phyloP scores from a whole-genome alignment of 176 grass and related monocot genomes.

The Saccharum spontaneum region DNA sequence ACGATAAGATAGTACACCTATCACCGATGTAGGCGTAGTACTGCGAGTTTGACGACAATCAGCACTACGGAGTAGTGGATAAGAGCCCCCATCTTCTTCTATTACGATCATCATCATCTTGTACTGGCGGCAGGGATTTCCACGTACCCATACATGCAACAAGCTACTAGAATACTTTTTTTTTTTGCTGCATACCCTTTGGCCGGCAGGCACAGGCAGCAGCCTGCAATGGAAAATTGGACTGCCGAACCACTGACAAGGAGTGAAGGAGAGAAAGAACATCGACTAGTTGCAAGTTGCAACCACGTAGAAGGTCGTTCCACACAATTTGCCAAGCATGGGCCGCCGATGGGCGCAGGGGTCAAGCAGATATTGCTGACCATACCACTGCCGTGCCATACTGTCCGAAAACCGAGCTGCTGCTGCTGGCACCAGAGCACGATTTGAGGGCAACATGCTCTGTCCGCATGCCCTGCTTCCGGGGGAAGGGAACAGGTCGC shows the following conservation, averaged over 20 bases:
- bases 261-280: too few species aligned
- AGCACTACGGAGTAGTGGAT: background rate
- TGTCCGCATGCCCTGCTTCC: conserved; percentile 22
- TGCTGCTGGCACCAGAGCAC: background rate
- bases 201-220: background rate
- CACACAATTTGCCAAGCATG: conserved; percentile 12
- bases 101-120: background rate
- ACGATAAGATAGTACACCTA: background rate
- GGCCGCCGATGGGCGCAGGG: background rate
- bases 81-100: conserved; percentile 11
- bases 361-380: conserved; percentile 35
- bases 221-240: background rate
- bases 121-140: conserved; percentile 2
- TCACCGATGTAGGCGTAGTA: background rate
- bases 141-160: background rate
- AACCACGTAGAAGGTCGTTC: background rate
- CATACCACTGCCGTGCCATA: background rate
- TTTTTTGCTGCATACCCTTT: background rate
- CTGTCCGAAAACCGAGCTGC: background rate
- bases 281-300: background rate
- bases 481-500: conserved; percentile 13
- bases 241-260: background rate
- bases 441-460: conserved; percentile 11
- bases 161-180: background rate
- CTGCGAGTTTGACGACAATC: background rate